phyloP scores from a whole-genome alignment of 1,139 yeast species.

The Tardiomyces depauwii region DNA sequence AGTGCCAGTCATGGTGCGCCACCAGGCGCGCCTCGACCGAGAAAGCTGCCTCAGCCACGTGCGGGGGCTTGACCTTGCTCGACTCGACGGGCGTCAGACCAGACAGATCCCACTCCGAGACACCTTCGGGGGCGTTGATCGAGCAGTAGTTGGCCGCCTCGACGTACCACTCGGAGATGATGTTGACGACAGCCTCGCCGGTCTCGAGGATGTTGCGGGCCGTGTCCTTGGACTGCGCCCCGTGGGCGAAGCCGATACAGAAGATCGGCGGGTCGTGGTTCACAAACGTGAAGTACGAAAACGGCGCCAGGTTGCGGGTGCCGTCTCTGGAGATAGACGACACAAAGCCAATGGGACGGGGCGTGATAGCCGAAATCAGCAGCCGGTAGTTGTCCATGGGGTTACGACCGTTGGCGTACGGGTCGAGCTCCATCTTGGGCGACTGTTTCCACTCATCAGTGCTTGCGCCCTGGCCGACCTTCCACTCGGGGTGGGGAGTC shows the following conservation, averaged over 20 bases:
- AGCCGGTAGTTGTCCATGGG: slow-evolving; percentile 39
- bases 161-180: slow-evolving; percentile 51
- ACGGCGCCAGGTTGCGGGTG: slow-evolving; percentile 43
- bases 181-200: slow-evolving; percentile 45
- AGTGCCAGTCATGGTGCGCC: slow-evolving; percentile 35
- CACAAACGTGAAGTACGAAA: slow-evolving; percentile 42
- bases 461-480: slow-evolving; percentile 39
- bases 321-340: slow-evolving; percentile 38
- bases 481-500: slow-evolving; percentile 32
- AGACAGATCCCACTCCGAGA: slow-evolving; percentile 44
- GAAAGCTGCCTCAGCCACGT: slow-evolving; percentile 52
- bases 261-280: slow-evolving; percentile 51
- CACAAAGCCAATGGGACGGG: slow-evolving; percentile 51
- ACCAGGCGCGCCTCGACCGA: slow-evolving; percentile 45
- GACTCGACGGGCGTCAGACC: slow-evolving; percentile 44
- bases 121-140: slow-evolving; percentile 36
- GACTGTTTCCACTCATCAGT: slow-evolving; percentile 27
- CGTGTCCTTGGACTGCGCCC: slow-evolving; percentile 39
- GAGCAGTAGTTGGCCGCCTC: slow-evolving; percentile 52
- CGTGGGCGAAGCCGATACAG: slow-evolving; percentile 37
- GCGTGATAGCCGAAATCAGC: slow-evolving; percentile 39
- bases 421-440: slow-evolving; percentile 39
- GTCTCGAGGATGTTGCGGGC: slow-evolving; percentile 38
- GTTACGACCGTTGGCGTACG: slow-evolving; percentile 33
- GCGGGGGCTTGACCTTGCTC: slow-evolving; percentile 38